Conservation (phyloP, 2,329 filamentous ascomycete species). For the Microdochium nivale region DNA sequence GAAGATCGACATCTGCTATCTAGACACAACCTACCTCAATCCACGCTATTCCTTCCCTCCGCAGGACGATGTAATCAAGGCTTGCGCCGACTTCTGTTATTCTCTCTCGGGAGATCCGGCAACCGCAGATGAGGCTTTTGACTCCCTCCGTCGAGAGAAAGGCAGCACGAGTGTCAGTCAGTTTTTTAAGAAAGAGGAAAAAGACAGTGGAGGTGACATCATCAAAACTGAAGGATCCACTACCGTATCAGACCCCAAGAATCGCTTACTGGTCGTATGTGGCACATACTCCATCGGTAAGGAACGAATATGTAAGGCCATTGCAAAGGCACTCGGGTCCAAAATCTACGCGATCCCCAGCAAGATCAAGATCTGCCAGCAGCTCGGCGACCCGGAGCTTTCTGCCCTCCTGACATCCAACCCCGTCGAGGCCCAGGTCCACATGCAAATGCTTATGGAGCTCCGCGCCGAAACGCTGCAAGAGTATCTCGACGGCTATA, state of each 20-base stretch:
- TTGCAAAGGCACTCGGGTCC: slow-evolving; percentile 73
- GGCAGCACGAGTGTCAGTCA: slow-evolving; percentile 39
- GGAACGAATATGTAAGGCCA: slow-evolving; percentile 88
- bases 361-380: slow-evolving; percentile 78
- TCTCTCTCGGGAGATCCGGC: slow-evolving; percentile 59
- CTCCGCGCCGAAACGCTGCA: slow-evolving; percentile 84
- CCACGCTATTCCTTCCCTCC: slow-evolving; percentile 91
- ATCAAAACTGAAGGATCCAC: slow-evolving; percentile 18
- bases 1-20: slow-evolving; percentile 88
- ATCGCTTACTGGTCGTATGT: slow-evolving; percentile 80
- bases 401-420: slow-evolving; percentile 67
- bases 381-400: slow-evolving; percentile 80
- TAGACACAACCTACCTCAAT: slow-evolving; percentile 95
- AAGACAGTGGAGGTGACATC: slow-evolving; percentile 17
- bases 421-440: slow-evolving; percentile 81
- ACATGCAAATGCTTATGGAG: slow-evolving; percentile 96
- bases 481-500: slow-evolving; percentile 76
- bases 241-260: slow-evolving; percentile 27
- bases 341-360: slow-evolving; percentile 82
- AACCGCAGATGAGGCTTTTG: slow-evolving; percentile 37
- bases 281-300: slow-evolving; percentile 98
- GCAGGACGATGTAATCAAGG: slow-evolving; percentile 77
- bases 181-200: slow-evolving; percentile 36
- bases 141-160: slow-evolving; percentile 30
- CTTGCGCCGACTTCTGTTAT: slow-evolving; percentile 83